Evolutionary conservation across 768 basidiomycete species (phyloP).

Genomic region (Lactarius deliciosus): DNA sequence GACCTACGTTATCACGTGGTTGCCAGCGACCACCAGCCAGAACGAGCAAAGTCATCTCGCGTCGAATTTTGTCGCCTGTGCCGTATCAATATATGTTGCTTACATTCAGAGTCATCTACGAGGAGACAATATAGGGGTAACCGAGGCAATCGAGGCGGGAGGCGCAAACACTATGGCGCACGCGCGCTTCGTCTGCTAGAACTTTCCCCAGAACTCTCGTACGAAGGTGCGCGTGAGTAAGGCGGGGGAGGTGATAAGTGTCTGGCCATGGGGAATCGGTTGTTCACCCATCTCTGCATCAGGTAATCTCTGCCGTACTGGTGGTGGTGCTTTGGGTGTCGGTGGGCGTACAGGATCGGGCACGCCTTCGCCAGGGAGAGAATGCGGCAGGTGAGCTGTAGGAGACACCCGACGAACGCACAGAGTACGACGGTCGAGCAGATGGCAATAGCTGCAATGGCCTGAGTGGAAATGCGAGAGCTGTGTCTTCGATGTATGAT

Average conservation of each 20-base stretch:
- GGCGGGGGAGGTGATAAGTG: conserved; percentile 20
- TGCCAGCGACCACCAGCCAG: neutral
- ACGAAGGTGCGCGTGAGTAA: conserved; percentile 24
- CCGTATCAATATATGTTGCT: no score
- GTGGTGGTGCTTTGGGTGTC: neutral
- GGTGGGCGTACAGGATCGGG: neutral
- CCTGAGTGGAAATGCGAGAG: conserved; percentile 11
- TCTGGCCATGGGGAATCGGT: neutral
- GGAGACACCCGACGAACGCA: conserved; percentile 12
- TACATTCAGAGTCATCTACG: neutral
- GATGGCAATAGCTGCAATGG: conserved; percentile 12
- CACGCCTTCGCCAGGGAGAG: neutral
- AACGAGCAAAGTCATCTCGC: neutral
- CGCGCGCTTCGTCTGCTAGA: neutral
- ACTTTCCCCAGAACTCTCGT: conserved; percentile 10
- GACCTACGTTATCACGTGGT: conserved; percentile 5
- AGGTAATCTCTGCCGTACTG: neutral
- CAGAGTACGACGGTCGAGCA: conserved; percentile 9
- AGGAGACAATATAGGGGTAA: neutral
- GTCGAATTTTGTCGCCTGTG: neutral
- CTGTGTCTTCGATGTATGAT: neutral
- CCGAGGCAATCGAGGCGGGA: neutral
- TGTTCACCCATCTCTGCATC: conserved; percentile 8
- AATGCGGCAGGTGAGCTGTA: conserved; percentile 1
- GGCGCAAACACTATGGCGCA: conserved; percentile 6